A percentile compares a stretch with the other conserved stretches of the same genome.
Evolutionary conservation across 1,284 basidiomycete genomes (phyloP).

Genomic region (Trametes pubescens): DNA sequence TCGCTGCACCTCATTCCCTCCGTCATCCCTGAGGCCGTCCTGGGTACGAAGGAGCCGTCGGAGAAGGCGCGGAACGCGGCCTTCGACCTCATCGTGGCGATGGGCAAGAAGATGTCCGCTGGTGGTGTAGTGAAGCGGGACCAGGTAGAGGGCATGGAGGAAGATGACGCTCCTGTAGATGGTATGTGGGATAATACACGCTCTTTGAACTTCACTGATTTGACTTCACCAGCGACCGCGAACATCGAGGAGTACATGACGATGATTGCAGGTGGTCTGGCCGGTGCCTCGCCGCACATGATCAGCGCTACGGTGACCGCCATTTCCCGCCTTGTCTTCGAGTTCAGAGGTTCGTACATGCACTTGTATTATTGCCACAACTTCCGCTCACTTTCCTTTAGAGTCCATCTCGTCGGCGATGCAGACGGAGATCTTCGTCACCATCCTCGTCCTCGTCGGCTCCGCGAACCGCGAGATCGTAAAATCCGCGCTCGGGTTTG

Average conservation of each 20-base stretch:
- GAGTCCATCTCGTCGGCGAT: slow-evolving; percentile 80
- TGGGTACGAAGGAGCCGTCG: slow-evolving; percentile 99
- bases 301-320: slow-evolving; percentile 97
- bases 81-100: slow-evolving; percentile 90
- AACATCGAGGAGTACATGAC: slow-evolving; percentile 94
- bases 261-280: slow-evolving; percentile 96
- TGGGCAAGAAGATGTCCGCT: slow-evolving; percentile 92
- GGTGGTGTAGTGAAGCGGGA: slow-evolving; percentile 87
- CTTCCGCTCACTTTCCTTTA: slow-evolving; percentile 40
- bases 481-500: slow-evolving; percentile 94
- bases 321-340: slow-evolving; percentile 93
- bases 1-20: slow-evolving; percentile 88
- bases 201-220: neutral
- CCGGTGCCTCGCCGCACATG: slow-evolving; percentile 96
- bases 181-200: slow-evolving; percentile 48
- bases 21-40: slow-evolving; percentile 92
- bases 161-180: slow-evolving; percentile 62
- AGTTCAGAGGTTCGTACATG: slow-evolving; percentile 82
- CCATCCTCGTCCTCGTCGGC: slow-evolving; percentile 88
- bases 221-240: slow-evolving; percentile 63
- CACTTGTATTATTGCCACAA: neutral
- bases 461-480: slow-evolving; percentile 98
- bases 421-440: slow-evolving; percentile 87
- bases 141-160: slow-evolving; percentile 84
- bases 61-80: slow-evolving; percentile 91